These are phyloP conservation scores for Magnolia changhungtana DNA, from an alignment of 164 flowering plant species.

Conservation along the genomic window DNA sequence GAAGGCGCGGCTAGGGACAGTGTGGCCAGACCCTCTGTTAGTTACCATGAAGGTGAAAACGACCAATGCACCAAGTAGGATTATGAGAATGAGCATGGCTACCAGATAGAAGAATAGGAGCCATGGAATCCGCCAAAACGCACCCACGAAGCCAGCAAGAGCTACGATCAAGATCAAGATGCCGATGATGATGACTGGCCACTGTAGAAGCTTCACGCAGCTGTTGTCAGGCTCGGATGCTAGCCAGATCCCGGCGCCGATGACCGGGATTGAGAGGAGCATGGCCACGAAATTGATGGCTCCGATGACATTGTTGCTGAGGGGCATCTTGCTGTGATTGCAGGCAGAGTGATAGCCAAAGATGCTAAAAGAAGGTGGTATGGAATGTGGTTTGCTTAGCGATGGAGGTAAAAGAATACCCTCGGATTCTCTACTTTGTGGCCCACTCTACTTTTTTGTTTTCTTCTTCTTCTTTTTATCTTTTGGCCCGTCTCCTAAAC, in stretches of 20 bases:
- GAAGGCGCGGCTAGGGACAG: slow-evolving; percentile 69
- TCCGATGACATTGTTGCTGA: slow-evolving; percentile 86
- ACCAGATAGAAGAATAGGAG: slow-evolving; percentile 67
- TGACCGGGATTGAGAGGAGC: slow-evolving; percentile 79
- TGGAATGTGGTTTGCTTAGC: not conserved
- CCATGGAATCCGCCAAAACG: slow-evolving; percentile 66
- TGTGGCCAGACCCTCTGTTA: slow-evolving; percentile 58
- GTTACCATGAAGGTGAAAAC: slow-evolving; percentile 79
- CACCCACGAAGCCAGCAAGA: slow-evolving; percentile 73
- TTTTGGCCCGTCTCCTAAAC: not conserved
- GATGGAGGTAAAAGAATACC: not conserved
- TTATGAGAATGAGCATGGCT: slow-evolving; percentile 66
- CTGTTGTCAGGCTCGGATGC: slow-evolving; percentile 66
- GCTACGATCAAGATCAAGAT: slow-evolving; percentile 59
- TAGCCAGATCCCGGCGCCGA: slow-evolving; percentile 90
- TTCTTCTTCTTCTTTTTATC: not conserved
- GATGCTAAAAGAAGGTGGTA: not conserved
- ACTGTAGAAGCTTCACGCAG: slow-evolving; percentile 76
- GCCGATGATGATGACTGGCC: slow-evolving; percentile 89
- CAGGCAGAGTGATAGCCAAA: not conserved
- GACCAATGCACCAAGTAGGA: slow-evolving; percentile 54
- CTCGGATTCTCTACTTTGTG: not conserved
- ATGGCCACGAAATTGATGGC: slow-evolving; percentile 75
- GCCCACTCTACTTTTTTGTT: not conserved
- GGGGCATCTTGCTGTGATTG: slow-evolving; percentile 48